Evolutionary conservation across 2,329 filamentous ascomycete genomes (phyloP).

Genomic region (Huntiella omanensis): DNA sequence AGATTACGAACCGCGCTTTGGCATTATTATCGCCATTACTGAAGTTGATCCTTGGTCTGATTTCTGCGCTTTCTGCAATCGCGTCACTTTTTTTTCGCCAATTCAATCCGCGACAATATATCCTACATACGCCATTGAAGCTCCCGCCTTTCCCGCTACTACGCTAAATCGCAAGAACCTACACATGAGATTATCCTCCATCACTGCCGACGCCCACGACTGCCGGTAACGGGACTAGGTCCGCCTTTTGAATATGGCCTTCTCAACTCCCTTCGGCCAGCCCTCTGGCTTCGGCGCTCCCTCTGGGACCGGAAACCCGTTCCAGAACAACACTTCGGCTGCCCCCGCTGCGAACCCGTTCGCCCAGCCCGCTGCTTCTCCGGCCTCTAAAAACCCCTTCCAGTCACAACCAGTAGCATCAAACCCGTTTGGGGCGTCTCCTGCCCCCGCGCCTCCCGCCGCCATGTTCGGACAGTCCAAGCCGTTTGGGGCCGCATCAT

Average conservation of each 20-base stretch:
- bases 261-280: slow-evolving; percentile 9
- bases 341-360: slow-evolving; percentile 6
- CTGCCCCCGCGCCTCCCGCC: neutral
- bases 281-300: slow-evolving; percentile 1
- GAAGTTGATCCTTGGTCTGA: too few species aligned
- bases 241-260: slow-evolving; percentile 4
- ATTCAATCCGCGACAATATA: too few species aligned
- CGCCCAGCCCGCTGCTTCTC: neutral
- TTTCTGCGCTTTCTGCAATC: too few species aligned
- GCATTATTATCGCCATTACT: too few species aligned
- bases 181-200: neutral
- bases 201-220: slow-evolving; percentile 7
- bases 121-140: too few species aligned
- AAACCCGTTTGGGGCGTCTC: slow-evolving; percentile 4
- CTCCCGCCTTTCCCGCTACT: neutral
- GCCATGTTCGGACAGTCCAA: neutral
- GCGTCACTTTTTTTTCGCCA: too few species aligned
- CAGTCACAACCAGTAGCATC: neutral
- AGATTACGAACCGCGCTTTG: too few species aligned
- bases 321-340: neutral
- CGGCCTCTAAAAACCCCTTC: slow-evolving; percentile 6
- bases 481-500: slow-evolving; percentile 1
- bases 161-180: neutral
- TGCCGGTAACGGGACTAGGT: slow-evolving; percentile 7
- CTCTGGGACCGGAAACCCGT: slow-evolving; percentile 3